phyloP scores from a whole-genome alignment of 106 monocot species.

The Acanthochlamys bracteata region DNA sequence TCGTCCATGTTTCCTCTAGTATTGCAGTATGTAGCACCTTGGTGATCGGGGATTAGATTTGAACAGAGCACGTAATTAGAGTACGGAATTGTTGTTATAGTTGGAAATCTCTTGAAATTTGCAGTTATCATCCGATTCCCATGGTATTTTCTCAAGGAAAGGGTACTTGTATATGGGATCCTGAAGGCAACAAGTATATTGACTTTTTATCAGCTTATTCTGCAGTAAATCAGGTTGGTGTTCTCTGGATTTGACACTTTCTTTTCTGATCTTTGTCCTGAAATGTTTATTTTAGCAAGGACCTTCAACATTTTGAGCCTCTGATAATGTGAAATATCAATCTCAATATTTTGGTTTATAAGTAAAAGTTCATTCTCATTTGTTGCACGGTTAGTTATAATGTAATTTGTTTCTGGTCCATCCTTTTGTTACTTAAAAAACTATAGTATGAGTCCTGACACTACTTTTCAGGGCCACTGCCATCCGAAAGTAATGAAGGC shows the following conservation, averaged over 20 bases:
- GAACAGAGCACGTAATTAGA: background rate
- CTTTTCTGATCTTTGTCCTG: background rate
- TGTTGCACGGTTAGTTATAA: background rate
- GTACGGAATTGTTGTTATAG: background rate
- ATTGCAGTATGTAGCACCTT: too few species aligned
- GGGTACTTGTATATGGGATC: constrained; percentile 83
- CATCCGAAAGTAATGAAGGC: constrained; percentile 93
- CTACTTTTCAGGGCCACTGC: constrained; percentile 66
- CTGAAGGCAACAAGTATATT: constrained; percentile 96
- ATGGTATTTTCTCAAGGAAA: constrained; percentile 91
- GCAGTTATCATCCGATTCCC: constrained; percentile 99
- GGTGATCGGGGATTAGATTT: too few species aligned
- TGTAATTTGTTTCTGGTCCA: background rate
- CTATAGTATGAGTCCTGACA: background rate
- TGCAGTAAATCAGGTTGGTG: constrained; percentile 88
- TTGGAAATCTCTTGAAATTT: background rate
- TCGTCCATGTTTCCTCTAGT: too few species aligned
- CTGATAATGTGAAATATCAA: background rate
- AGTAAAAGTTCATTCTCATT: too few species aligned
- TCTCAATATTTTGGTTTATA: background rate
- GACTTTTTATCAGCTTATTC: constrained; percentile 99
- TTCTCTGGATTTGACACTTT: background rate
- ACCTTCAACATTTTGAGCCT: too few species aligned
- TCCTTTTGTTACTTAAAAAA: background rate
- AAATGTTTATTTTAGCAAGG: too few species aligned